A percentile compares a stretch with the other conserved stretches of the same genome.
These are phyloP conservation scores for Pseudopithomyces chartarum DNA, from an alignment of 2,329 filamentous ascomycete genomes.

Conservation along the genomic window DNA sequence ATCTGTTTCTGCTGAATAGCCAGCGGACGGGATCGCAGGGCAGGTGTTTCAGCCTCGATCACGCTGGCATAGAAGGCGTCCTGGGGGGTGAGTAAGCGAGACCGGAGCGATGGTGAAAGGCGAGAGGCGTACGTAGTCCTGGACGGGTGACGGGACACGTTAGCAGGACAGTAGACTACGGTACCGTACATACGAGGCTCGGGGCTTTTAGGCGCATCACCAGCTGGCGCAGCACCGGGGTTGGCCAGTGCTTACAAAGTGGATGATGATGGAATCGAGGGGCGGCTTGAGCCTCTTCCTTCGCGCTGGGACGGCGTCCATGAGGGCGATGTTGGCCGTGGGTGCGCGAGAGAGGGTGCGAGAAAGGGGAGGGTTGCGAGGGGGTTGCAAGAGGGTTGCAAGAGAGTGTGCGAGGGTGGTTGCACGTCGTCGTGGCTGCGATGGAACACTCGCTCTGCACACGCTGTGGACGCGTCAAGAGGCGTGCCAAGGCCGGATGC, in stretches of 20 bases:
- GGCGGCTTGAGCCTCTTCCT: slow-evolving; percentile 32
- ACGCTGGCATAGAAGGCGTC: slow-evolving; percentile 96
- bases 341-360: neutral
- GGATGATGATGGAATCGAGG: slow-evolving; percentile 68
- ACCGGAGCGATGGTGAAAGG: slow-evolving; percentile 14
- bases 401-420: no score
- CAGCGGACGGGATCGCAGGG: slow-evolving; percentile 72
- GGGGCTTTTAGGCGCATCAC: slow-evolving; percentile 16
- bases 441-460: neutral
- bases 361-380: neutral
- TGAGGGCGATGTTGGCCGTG: neutral
- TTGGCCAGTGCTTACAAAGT: slow-evolving; percentile 67
- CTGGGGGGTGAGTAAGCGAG: slow-evolving; percentile 54
- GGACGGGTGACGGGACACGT: slow-evolving; percentile 21
- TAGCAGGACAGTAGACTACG: slow-evolving; percentile 18
- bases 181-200: slow-evolving; percentile 3
- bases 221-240: slow-evolving; percentile 13
- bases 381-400: no score
- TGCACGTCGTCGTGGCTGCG: neutral
- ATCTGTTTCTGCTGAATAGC: slow-evolving; percentile 94
- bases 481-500: neutral
- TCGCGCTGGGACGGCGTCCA: slow-evolving; percentile 3
- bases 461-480: no score
- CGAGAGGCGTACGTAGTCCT: slow-evolving; percentile 41
- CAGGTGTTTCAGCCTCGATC: slow-evolving; percentile 79